Percentiles rank a stretch among this genome's conserved stretches.
Conservation (phyloP, 2,329 filamentous ascomycete species). For the Xylaria sp. region DNA sequence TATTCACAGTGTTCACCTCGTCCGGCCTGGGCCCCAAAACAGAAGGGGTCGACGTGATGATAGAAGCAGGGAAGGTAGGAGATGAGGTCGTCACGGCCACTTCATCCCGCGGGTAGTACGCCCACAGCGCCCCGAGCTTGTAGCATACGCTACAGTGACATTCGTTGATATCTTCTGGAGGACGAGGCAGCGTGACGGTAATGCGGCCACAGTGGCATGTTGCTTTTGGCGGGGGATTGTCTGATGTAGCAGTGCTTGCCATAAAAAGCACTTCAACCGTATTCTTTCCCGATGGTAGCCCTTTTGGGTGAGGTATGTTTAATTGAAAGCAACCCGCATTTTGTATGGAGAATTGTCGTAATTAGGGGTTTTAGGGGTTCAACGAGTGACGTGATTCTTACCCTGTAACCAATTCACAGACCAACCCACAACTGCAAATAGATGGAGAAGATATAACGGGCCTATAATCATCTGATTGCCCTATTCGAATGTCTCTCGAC, state of each 20-base stretch:
- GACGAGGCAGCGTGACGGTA: slow-evolving; percentile 31
- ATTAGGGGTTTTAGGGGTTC: not conserved
- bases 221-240: slow-evolving; percentile 4
- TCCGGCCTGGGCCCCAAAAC: not conserved
- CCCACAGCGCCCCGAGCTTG: slow-evolving; percentile 42
- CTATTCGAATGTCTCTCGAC: not conserved
- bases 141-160: slow-evolving; percentile 43
- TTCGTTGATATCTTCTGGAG: slow-evolving; percentile 38
- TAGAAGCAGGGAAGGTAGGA: not conserved
- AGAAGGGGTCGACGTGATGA: not conserved
- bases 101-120: slow-evolving; percentile 36
- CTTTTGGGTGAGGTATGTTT: not conserved
- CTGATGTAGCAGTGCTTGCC: not conserved
- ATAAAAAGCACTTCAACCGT: not conserved
- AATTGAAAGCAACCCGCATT: not conserved
- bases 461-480: not conserved
- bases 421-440: not conserved
- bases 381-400: slow-evolving; percentile 16
- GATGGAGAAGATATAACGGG: not conserved
- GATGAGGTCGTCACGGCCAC: slow-evolving; percentile 16
- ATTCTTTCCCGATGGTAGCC: not conserved
- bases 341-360: not conserved
- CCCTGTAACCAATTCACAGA: not conserved
- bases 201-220: slow-evolving; percentile 43
- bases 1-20: not conserved